Base-by-base conservation (phyloP, 495 filamentous ascomycete genomes). In the Mytilinidion resinicola region DNA sequence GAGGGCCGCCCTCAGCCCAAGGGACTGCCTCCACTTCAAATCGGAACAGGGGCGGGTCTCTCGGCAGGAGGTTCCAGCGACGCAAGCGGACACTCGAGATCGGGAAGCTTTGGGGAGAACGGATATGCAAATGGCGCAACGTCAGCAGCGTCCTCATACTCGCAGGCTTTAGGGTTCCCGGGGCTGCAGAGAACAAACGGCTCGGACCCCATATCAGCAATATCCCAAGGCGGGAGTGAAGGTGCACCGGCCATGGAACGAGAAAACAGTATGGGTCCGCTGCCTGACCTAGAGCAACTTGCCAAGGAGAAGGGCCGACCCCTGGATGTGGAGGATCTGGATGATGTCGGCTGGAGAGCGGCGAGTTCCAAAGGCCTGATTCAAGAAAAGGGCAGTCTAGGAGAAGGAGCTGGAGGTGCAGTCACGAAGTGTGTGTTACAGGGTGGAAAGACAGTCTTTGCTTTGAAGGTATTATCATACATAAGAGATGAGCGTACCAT, bases 371-470 rank as follows among this genome's bases (percentile, higher is more conserved):
- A 92, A 67, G 88, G 89, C 67, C 82, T 88, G 68, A 91, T 98
- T 57, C 73, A 86, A 41, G 90, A 97, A 73, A 69, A 96, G 41
- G 95, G 95, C 8, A 90, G 88, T 67, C 74, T 98, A 43, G 93
- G 93, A 55, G 93, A 98, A 72, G 93, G 93, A 59, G 91, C 95
- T 47, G 93, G 93, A 53, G 93, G 93, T 67, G 93, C 93, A 9
- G 93, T 98, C 37, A 97, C 95, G 36, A 84, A 86, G 64, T 95
- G 90, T 72, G 86, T 82, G 70, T 77, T 98, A 55, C 88, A 88
- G 68, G 90, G 88, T 21, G 90, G 90, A 44, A 95, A 93, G 73
- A 97, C 90, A 0, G 82, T 96, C 20, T 98, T 98, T 76, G 93
- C 93, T 10, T 77, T 98, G 56, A 98, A 98, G 85, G 93, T 96